Conservation (phyloP, 352 stramenopile species). For the Globisporangium irregulare region DNA sequence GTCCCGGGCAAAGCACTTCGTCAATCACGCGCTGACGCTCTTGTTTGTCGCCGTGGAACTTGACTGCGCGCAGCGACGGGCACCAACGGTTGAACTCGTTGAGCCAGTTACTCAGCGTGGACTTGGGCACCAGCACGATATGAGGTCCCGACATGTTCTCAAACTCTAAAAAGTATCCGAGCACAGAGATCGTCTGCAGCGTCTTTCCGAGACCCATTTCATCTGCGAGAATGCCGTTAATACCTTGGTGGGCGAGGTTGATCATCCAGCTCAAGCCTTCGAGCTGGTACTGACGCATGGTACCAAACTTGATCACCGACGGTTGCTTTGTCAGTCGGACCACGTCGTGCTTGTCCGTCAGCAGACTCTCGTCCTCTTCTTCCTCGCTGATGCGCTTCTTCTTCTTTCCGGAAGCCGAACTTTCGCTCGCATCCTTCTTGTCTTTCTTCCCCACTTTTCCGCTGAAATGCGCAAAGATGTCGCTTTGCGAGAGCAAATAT, state of each 20-base stretch:
- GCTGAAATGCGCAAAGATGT: constrained; percentile 98
- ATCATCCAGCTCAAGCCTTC: constrained; percentile 99
- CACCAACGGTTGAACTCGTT: constrained; percentile 92
- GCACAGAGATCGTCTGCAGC: constrained; percentile 90
- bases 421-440: constrained; percentile 40
- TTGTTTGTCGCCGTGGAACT: constrained; percentile 92
- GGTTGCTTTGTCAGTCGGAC: constrained; percentile 92
- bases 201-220: constrained; percentile 99
- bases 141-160: constrained; percentile 87
- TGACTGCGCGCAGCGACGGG: constrained; percentile 88
- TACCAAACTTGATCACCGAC: constrained; percentile 90
- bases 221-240: constrained; percentile 98
- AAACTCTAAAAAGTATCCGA: constrained; percentile 83
- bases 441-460: constrained; percentile 75
- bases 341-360: constrained; percentile 81
- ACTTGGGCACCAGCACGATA: constrained; percentile 94
- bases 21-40: constrained; percentile 84
- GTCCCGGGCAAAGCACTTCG: constrained; percentile 86
- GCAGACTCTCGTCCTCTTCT: constrained; percentile 73
- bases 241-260: constrained; percentile 97
- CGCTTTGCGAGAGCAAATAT: constrained; percentile 95
- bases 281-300: constrained; percentile 98
- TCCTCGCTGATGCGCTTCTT: constrained; percentile 89
- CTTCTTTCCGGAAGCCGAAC: constrained; percentile 50
- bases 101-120: constrained; percentile 93